Evolutionary conservation across 1,284 basidiomycete genomes (phyloP), one percentile per base, ranked within the genome.

Genomic region (Ceratobasidium sp.): DNA sequence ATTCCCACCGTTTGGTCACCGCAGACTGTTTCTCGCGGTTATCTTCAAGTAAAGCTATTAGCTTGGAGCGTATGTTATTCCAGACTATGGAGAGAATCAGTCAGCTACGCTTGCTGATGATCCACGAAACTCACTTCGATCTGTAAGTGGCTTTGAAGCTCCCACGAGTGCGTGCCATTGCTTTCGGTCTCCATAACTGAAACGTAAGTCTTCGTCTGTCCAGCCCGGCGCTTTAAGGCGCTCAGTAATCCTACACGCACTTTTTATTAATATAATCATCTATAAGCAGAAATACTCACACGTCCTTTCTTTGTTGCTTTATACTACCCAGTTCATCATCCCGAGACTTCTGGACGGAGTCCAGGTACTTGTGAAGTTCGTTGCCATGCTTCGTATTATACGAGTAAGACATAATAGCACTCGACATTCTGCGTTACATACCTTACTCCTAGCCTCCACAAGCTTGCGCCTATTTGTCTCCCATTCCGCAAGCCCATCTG

Each of bases 91-190:
- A 63, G 20, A 2, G 3, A n/a, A 28, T 26, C 20, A 26, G 44
- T 56, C 12, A 12, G 5, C 15, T n/a, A 3, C 20, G n/a, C 10
- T 13, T 26, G 39, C n/a, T 20, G 20, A 26, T 18, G 33, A 28
- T 26, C 3, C 20, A 23, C 39, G 26, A 39, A 9, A 51, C 71
- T 7, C n/a, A 73, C 71, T 63, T 3, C 71, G 71, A 9, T 73
- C 71, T 0, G 71, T 73, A 10, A 73, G 60, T 20, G 71, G 71
- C 18, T 61, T 73, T 9, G 71, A 51, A 33, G 33, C 44, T 44
- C 63, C 60, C 2, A 73, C 58, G 10, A 73, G 71, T 6, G 71
- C 26, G 9, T n/a, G 12, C 71, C 71, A 73, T 39, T 23, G 20
- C 40, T 63, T 63, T 9, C 0, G 20, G 46, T 23, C n/a, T 9